These are phyloP conservation scores for Ophiostoma tasmaniense DNA, from an alignment of 2,329 filamentous ascomycete species.

Conservation along the genomic window DNA sequence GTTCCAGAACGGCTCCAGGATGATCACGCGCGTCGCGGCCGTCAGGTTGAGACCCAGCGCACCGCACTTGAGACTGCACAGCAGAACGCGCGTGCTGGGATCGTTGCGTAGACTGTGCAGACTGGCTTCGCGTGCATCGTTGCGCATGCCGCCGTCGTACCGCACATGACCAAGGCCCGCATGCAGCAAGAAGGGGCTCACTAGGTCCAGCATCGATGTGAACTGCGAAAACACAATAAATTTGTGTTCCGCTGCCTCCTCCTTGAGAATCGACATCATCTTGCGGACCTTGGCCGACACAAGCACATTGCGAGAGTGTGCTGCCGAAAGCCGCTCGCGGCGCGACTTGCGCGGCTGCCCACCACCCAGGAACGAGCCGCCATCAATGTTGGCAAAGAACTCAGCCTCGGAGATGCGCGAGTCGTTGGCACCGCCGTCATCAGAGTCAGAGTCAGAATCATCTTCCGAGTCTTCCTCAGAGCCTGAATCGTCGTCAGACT, in stretches of 20 bases:
- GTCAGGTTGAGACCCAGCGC: slow-evolving; percentile 90
- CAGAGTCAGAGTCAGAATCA: background rate
- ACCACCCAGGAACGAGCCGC: slow-evolving; percentile 27
- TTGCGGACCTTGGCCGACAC: slow-evolving; percentile 88
- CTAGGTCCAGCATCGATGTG: slow-evolving; percentile 93
- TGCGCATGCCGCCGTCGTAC: slow-evolving; percentile 93
- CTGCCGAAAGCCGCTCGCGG: slow-evolving; percentile 2
- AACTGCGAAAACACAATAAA: slow-evolving; percentile 99
- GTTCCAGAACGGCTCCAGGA: slow-evolving; percentile 98
- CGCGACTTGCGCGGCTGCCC: slow-evolving; percentile 10
- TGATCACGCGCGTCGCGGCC: slow-evolving; percentile 84
- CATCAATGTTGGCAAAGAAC: slow-evolving; percentile 33
- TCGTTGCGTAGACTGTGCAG: slow-evolving; percentile 69
- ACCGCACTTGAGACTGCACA: slow-evolving; percentile 91
- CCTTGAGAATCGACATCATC: slow-evolving; percentile 69
- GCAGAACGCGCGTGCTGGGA: slow-evolving; percentile 65
- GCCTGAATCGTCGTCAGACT: background rate
- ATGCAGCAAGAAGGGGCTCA: slow-evolving; percentile 79
- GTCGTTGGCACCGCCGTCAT: slow-evolving; percentile 15
- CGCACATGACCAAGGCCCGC: slow-evolving; percentile 72
- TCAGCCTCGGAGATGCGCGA: slow-evolving; percentile 35
- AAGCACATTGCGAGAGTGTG: slow-evolving; percentile 33
- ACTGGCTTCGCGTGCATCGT: slow-evolving; percentile 83
- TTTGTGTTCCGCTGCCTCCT: slow-evolving; percentile 75
- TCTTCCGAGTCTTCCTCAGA: background rate